Percentiles rank a stretch among this genome's conserved stretches.
phyloP scores from a whole-genome alignment of 163 green algal genomes.

The Scenedesmus sp. region DNA sequence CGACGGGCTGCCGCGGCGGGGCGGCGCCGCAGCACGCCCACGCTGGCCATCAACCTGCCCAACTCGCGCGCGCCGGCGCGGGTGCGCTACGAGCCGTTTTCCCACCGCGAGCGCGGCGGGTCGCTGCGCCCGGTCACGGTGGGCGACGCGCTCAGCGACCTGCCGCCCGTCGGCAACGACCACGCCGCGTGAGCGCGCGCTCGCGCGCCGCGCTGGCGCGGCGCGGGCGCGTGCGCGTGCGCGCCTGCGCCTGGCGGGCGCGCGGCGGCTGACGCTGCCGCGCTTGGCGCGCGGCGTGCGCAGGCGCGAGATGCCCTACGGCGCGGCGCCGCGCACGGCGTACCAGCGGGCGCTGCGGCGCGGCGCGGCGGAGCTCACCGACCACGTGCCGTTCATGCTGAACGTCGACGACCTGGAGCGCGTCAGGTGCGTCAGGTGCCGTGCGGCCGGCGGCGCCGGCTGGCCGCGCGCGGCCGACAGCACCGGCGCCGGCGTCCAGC shows the following conservation, averaged over 20 bases:
- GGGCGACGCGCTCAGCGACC: conserved; percentile 89
- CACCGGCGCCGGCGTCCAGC: too few relatives aligned
- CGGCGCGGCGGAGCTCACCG: conserved; percentile 55
- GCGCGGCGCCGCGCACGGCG: conserved; percentile 56
- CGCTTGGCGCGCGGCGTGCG: neutral
- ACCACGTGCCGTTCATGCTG: conserved; percentile 97
- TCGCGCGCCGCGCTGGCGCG: too few relatives aligned
- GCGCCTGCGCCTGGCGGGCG: too few relatives aligned
- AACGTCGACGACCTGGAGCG: conserved; percentile 95
- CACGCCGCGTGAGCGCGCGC: conserved; percentile 49
- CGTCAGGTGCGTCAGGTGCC: conserved; percentile 63
- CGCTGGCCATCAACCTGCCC: too few relatives aligned
- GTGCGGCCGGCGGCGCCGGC: neutral
- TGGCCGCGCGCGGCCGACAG: neutral
- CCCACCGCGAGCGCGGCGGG: too few relatives aligned
- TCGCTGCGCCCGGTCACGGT: conserved; percentile 91
- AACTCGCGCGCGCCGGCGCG: too few relatives aligned
- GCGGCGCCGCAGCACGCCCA: too few relatives aligned
- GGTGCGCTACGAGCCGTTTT: too few relatives aligned
- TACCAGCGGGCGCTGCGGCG: conserved; percentile 89
- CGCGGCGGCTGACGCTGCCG: neutral
- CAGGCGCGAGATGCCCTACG: conserved; percentile 79
- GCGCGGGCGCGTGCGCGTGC: too few relatives aligned
- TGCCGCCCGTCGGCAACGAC: conserved; percentile 89
- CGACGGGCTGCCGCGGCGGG: too few relatives aligned